Evolutionary conservation across 495 filamentous ascomycete species (phyloP).

Genomic region (Daldinia concentrica): DNA sequence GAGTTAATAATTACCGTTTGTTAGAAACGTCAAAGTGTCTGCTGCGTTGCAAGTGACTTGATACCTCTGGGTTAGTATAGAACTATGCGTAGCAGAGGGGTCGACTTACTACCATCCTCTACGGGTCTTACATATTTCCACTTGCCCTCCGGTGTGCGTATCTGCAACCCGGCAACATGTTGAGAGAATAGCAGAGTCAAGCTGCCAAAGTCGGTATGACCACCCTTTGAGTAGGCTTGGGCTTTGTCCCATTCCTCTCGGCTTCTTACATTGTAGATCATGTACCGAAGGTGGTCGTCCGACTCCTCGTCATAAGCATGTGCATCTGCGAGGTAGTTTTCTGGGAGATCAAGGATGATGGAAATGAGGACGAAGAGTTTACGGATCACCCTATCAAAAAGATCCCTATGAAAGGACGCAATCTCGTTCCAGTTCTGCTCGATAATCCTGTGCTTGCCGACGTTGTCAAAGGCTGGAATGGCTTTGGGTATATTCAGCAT

Average conservation of each 20-base stretch:
- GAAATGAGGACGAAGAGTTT: constrained; percentile 60
- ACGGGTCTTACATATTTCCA: constrained; percentile 61
- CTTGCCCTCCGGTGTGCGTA: constrained; percentile 54
- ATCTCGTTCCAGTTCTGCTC: constrained; percentile 43
- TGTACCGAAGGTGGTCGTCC: constrained; percentile 61
- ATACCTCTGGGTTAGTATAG: not conserved
- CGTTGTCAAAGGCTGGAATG: constrained; percentile 48
- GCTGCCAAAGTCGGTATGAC: constrained; percentile 63
- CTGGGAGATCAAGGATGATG: constrained; percentile 59
- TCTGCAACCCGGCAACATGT: constrained; percentile 59
- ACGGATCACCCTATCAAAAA: constrained; percentile 44
- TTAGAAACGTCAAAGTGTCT: constrained; percentile 58
- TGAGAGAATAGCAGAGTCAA: constrained; percentile 63
- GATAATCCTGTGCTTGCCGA: constrained; percentile 48
- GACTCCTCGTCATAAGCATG: constrained; percentile 57
- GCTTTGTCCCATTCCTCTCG: constrained; percentile 38
- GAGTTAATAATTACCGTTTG: constrained; percentile 39
- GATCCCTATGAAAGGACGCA: constrained; percentile 31
- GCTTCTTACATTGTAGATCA: constrained; percentile 57
- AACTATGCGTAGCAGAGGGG: not conserved
- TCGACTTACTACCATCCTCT: constrained; percentile 50
- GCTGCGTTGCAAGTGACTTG: constrained; percentile 60
- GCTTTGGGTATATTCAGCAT: constrained; percentile 59
- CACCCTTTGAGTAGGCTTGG: constrained; percentile 40
- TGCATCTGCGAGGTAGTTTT: constrained; percentile 56